Percentiles rank a stretch among this genome's conserved stretches.
Evolutionary conservation across 2,329 filamentous ascomycete species (phyloP).

Genomic region (Lecanoromycetidae sp.): DNA sequence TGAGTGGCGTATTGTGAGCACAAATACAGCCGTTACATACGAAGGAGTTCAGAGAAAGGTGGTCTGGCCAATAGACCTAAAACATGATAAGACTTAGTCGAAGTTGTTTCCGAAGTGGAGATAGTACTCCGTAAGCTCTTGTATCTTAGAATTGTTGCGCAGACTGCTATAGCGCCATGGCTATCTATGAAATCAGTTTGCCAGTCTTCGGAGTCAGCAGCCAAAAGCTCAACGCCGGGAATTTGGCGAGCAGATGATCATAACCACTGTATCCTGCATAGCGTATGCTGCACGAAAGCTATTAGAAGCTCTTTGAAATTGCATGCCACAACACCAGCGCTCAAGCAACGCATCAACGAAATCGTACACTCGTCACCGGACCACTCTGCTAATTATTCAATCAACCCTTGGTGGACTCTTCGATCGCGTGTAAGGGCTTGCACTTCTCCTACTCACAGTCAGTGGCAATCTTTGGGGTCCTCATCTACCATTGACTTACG

Average conservation of each 20-base stretch:
- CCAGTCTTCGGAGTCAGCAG: too few relatives aligned
- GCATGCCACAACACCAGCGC: not conserved
- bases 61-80: not conserved
- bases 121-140: not conserved
- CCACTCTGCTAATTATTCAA: not conserved
- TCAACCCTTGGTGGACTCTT: constrained; percentile 17
- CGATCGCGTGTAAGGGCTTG: constrained; percentile 11
- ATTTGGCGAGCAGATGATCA: too few relatives aligned
- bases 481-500: constrained; percentile 42
- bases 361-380: not conserved
- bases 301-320: too few relatives aligned
- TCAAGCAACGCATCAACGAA: not conserved
- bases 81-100: not conserved
- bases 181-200: too few relatives aligned
- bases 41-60: not conserved
- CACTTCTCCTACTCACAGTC: constrained; percentile 12
- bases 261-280: too few relatives aligned
- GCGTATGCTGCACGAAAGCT: too few relatives aligned
- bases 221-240: too few relatives aligned
- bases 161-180: too few relatives aligned
- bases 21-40: not conserved
- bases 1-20: not conserved
- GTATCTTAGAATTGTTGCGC: too few relatives aligned
- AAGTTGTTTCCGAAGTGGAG: not conserved
- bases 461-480: not conserved